phyloP scores from a whole-genome alignment of 2,329 filamentous ascomycete genomes.

The Aspergillus neoniger region DNA sequence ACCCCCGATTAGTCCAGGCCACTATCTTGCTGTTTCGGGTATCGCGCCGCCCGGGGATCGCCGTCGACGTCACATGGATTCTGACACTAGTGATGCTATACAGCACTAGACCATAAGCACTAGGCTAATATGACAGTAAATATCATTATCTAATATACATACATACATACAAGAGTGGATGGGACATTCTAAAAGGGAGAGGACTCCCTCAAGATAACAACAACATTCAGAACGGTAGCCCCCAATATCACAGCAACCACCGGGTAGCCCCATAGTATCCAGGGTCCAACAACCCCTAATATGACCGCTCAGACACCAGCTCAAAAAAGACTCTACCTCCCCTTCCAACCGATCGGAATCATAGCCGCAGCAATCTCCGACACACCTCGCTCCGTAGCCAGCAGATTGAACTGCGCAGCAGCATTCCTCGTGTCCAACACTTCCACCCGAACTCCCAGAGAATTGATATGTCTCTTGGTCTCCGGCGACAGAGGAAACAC shows the following conservation, averaged over 20 bases:
- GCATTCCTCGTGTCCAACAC: conserved; percentile 92
- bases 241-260: background rate
- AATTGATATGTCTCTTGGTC: conserved; percentile 70
- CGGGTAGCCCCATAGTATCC: background rate
- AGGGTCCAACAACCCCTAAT: background rate
- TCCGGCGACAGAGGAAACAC: conserved; percentile 76
- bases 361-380: conserved; percentile 82
- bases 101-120: too few species aligned
- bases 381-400: conserved; percentile 91
- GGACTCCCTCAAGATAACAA: background rate
- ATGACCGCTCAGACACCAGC: background rate
- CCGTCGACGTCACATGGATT: background rate
- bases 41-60: conserved; percentile 25
- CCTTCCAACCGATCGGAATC: conserved; percentile 81
- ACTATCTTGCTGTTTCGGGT: conserved; percentile 8
- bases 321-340: conserved; percentile 16
- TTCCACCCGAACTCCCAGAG: conserved; percentile 81
- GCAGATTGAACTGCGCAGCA: conserved; percentile 87
- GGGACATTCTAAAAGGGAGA: background rate
- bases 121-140: too few species aligned
- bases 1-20: background rate
- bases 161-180: conserved; percentile 26
- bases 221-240: background rate
- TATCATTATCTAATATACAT: conserved; percentile 23
- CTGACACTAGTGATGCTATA: too few species aligned